Evolutionary conservation across 2,329 filamentous ascomycete species (phyloP).

Genomic region (Fusarium agapanthi): DNA sequence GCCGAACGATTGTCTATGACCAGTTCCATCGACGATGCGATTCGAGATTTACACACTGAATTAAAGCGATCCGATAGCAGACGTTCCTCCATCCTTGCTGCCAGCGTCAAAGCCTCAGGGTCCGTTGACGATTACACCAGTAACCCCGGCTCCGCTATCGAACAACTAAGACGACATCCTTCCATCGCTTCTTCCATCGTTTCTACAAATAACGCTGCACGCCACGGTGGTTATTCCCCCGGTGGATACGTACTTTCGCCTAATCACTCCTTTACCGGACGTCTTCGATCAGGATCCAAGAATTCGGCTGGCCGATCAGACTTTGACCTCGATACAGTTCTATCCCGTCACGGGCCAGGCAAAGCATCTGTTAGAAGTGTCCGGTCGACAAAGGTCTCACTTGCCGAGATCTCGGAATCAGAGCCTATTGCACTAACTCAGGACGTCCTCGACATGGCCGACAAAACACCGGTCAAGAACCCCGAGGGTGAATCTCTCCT

Average conservation of each 20-base stretch:
- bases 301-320: conserved; percentile 54
- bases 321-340: conserved; percentile 50
- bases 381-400: conserved; percentile 59
- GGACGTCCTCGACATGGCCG: conserved; percentile 63
- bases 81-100: conserved; percentile 68
- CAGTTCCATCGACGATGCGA: conserved; percentile 81
- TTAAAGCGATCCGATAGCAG: conserved; percentile 75
- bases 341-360: conserved; percentile 62
- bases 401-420: conserved; percentile 66
- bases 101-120: conserved; percentile 50
- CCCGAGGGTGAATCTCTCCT: conserved; percentile 52
- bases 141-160: conserved; percentile 36
- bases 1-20: conserved; percentile 78
- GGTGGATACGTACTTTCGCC: conserved; percentile 74
- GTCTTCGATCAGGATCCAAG: conserved; percentile 64
- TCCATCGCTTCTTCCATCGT: conserved; percentile 70
- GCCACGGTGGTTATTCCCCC: conserved; percentile 76
- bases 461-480: conserved; percentile 52
- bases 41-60: conserved; percentile 75
- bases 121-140: conserved; percentile 43
- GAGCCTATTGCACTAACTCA: conserved; percentile 62
- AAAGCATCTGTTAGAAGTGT: conserved; percentile 63
- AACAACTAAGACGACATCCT: conserved; percentile 52
- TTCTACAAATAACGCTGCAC: conserved; percentile 72
- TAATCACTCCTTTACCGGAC: conserved; percentile 66